phyloP scores from a whole-genome alignment of 148 eudicot genomes.

The Rhododendron henanense region DNA sequence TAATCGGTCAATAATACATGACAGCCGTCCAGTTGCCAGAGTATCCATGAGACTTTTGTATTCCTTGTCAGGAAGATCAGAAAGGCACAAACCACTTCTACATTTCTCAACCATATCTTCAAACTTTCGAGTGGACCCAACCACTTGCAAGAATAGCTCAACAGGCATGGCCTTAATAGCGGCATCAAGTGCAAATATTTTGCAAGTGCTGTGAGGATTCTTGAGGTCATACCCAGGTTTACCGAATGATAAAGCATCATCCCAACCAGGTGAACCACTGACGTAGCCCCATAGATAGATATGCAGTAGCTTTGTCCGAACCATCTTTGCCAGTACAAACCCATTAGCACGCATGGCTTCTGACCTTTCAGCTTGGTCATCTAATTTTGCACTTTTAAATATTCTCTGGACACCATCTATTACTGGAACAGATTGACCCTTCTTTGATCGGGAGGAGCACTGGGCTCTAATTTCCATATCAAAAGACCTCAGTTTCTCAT shows the following conservation, averaged over 20 bases:
- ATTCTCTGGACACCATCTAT: slow-evolving; percentile 68
- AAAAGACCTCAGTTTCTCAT: slow-evolving; percentile 69
- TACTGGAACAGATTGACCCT: slow-evolving; percentile 51
- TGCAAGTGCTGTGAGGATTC: slow-evolving; percentile 80
- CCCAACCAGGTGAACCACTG: slow-evolving; percentile 44
- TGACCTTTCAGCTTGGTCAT: slow-evolving; percentile 40
- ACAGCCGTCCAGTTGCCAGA: slow-evolving; percentile 69
- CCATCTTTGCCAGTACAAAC: slow-evolving; percentile 87
- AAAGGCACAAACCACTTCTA: slow-evolving; percentile 63
- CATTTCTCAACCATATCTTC: slow-evolving; percentile 76
- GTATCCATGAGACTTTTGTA: slow-evolving; percentile 69
- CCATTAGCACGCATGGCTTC: slow-evolving; percentile 89
- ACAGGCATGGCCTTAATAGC: slow-evolving; percentile 90
- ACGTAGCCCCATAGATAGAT: slow-evolving; percentile 66
- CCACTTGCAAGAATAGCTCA: slow-evolving; percentile 83
- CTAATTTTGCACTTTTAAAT: slow-evolving; percentile 32
- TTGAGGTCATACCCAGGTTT: slow-evolving; percentile 40
- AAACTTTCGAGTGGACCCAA: slow-evolving; percentile 60
- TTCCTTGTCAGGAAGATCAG: slow-evolving; percentile 74
- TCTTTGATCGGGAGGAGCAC: slow-evolving; percentile 43
- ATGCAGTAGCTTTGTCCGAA: slow-evolving; percentile 76
- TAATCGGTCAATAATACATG: slow-evolving; percentile 72
- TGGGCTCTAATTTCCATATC: slow-evolving; percentile 63
- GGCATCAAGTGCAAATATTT: slow-evolving; percentile 52
- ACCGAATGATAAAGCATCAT: slow-evolving; percentile 34